Evolutionary conservation across 495 filamentous ascomycete genomes (phyloP).

Genomic region (Amniculicola lignicola): DNA sequence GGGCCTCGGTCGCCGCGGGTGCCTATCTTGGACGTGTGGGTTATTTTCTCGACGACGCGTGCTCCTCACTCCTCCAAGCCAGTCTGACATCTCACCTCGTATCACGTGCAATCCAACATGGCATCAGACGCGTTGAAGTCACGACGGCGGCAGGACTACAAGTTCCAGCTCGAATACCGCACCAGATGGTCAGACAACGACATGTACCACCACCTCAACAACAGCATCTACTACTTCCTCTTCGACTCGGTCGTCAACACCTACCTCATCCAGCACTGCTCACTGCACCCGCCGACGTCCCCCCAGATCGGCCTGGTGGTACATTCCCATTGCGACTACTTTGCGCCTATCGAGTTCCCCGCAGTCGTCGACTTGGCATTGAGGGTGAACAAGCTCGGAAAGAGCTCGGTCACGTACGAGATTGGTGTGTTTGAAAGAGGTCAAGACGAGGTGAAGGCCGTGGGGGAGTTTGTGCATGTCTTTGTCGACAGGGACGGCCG

Average conservation of each 20-base stretch:
- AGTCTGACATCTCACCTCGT: too few species aligned
- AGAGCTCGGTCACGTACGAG: slow-evolving; percentile 89
- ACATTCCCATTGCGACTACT: slow-evolving; percentile 78
- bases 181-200: slow-evolving; percentile 97
- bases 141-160: slow-evolving; percentile 68
- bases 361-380: slow-evolving; percentile 76
- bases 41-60: too few species aligned
- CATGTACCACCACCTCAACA: slow-evolving; percentile 88
- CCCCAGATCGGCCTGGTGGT: slow-evolving; percentile 78
- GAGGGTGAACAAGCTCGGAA: slow-evolving; percentile 77
- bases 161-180: slow-evolving; percentile 75
- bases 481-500: slow-evolving; percentile 75
- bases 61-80: too few species aligned
- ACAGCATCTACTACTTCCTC: slow-evolving; percentile 77
- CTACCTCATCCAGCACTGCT: slow-evolving; percentile 79
- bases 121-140: slow-evolving; percentile 54
- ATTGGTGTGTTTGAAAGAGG: slow-evolving; percentile 80
- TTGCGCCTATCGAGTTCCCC: slow-evolving; percentile 78
- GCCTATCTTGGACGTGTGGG: too few species aligned
- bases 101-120: slow-evolving; percentile 23
- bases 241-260: slow-evolving; percentile 88
- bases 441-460: slow-evolving; percentile 71
- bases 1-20: too few species aligned
- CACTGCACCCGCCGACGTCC: slow-evolving; percentile 65
- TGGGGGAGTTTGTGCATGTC: slow-evolving; percentile 85